phyloP scores from a whole-genome alignment of 179 eudicot species.

The Patellifolia procumbens region DNA sequence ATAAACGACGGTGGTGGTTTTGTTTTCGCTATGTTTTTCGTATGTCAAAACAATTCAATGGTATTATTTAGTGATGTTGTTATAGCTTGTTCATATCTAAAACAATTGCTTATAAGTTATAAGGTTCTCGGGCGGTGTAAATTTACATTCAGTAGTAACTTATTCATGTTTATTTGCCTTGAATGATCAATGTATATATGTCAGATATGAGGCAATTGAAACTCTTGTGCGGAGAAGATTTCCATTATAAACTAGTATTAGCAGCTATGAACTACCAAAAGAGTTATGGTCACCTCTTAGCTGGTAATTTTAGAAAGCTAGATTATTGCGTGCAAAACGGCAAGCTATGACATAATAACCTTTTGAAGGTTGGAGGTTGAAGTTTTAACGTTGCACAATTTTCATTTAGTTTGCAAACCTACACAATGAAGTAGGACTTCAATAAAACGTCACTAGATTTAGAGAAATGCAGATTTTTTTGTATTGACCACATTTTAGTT shows the following conservation, averaged over 20 bases:
- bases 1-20: not conserved
- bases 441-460: too few relatives aligned
- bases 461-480: too few relatives aligned
- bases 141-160: constrained; percentile 11
- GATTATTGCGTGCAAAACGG: too few relatives aligned
- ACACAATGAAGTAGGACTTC: too few relatives aligned
- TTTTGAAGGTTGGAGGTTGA: too few relatives aligned
- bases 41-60: constrained; percentile 17
- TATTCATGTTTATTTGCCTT: constrained; percentile 5
- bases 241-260: not conserved
- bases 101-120: too few relatives aligned
- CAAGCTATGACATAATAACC: too few relatives aligned
- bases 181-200: not conserved
- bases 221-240: not conserved
- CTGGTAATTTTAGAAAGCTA: not conserved
- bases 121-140: not conserved
- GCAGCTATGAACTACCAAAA: not conserved
- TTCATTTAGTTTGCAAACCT: too few relatives aligned
- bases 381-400: not conserved
- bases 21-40: not conserved
- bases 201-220: not conserved
- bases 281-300: not conserved
- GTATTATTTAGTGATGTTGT: constrained; percentile 14
- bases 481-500: too few relatives aligned
- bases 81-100: constrained; percentile 8